Conservation (phyloP, 805 yeast genomes). For the Scheffersomyces lignosus region DNA sequence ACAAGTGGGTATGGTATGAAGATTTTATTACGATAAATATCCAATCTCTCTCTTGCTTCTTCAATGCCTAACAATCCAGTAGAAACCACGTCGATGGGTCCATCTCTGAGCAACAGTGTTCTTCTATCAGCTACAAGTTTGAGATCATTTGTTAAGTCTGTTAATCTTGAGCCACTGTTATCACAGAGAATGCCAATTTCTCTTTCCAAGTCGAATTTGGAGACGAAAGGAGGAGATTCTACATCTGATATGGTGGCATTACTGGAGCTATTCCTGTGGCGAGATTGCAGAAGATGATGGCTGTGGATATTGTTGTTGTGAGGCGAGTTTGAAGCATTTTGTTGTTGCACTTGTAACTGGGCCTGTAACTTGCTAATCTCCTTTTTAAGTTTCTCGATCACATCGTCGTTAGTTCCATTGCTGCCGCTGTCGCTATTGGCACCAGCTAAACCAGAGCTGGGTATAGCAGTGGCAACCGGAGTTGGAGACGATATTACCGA, state of each 20-base stretch:
- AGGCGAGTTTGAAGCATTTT: constrained; percentile 5
- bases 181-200: constrained; percentile 40
- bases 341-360: constrained; percentile 12
- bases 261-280: constrained; percentile 1
- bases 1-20: constrained; percentile 57
- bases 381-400: constrained; percentile 19
- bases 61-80: constrained; percentile 56
- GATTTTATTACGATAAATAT: constrained; percentile 48
- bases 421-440: not conserved
- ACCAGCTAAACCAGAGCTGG: not conserved
- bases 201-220: constrained; percentile 38
- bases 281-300: too few species aligned
- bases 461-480: not conserved
- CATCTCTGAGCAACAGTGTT: constrained; percentile 28
- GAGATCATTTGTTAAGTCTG: constrained; percentile 46
- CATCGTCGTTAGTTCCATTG: constrained; percentile 11
- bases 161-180: constrained; percentile 31
- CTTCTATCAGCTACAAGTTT: constrained; percentile 47
- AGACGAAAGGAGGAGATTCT: constrained; percentile 23
- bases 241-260: constrained; percentile 3
- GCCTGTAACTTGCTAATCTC: constrained; percentile 18
- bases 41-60: constrained; percentile 59
- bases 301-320: constrained; percentile 2
- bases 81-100: constrained; percentile 50
- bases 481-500: not conserved